Evolutionary conservation across 1,139 yeast species (phyloP).

Genomic region (Candida pseudoviswanathii): DNA sequence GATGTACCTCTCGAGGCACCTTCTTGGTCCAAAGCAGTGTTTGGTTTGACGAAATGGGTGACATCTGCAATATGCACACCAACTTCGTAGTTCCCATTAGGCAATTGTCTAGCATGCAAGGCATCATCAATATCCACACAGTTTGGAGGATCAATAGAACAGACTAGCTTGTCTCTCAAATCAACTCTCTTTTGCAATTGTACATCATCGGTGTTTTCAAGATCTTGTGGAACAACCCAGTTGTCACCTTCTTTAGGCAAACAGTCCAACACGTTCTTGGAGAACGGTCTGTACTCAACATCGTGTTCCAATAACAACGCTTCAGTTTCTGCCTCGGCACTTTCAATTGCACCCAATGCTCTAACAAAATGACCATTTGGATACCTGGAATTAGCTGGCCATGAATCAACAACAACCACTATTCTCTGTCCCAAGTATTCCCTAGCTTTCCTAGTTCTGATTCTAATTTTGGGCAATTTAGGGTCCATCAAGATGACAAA

Average conservation of each 20-base stretch:
- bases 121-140: conserved; percentile 99
- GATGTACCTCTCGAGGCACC: conserved; percentile 98
- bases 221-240: conserved; percentile 79
- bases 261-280: conserved; percentile 89
- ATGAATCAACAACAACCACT: conserved; percentile 87
- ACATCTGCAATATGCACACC: conserved; percentile 99
- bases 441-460: conserved; percentile 82
- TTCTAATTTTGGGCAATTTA: conserved; percentile 83
- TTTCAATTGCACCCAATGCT: conserved; percentile 85
- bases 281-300: conserved; percentile 94
- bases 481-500: conserved; percentile 89
- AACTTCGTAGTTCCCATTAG: conserved; percentile 94
- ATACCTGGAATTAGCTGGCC: conserved; percentile 82
- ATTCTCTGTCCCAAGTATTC: conserved; percentile 85
- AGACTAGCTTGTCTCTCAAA: conserved; percentile 82
- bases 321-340: conserved; percentile 95
- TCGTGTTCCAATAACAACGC: conserved; percentile 92
- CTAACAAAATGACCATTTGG: conserved; percentile 97
- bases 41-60: conserved; percentile 93
- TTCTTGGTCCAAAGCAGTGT: conserved; percentile 89
- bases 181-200: conserved; percentile 72
- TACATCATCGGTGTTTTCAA: conserved; percentile 59
- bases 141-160: conserved; percentile 97
- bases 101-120: conserved; percentile 77
- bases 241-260: conserved; percentile 90